Percentiles rank a stretch among this genome's conserved stretches.
phyloP scores from a whole-genome alignment of 805 yeast species.

The Saitoella complicata region DNA sequence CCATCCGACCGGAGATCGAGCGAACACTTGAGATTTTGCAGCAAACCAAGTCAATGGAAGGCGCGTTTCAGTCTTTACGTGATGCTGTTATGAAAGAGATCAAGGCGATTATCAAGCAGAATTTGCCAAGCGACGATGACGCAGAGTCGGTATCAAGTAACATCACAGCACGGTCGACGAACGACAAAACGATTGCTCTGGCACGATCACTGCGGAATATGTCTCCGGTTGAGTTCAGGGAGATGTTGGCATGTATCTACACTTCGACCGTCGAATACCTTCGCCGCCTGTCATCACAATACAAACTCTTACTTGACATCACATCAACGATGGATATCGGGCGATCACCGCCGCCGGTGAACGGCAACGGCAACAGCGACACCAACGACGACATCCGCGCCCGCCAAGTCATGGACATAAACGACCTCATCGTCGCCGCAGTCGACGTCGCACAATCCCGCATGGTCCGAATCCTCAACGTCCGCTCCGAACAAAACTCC shows the following conservation, averaged over 20 bases:
- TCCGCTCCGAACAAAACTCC: conserved; percentile 56
- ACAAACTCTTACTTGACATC: conserved; percentile 58
- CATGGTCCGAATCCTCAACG: conserved; percentile 59
- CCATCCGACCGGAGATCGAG: neutral
- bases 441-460: conserved; percentile 60
- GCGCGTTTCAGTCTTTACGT: conserved; percentile 49
- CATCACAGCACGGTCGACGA: conserved; percentile 13
- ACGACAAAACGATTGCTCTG: conserved; percentile 25
- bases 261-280: conserved; percentile 54
- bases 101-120: conserved; percentile 49
- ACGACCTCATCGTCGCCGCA: conserved; percentile 26
- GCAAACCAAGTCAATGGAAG: conserved; percentile 8
- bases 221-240: conserved; percentile 60
- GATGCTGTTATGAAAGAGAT: conserved; percentile 54
- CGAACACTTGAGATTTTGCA: neutral
- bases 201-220: conserved; percentile 41
- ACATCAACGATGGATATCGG: conserved; percentile 34
- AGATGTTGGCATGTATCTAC: conserved; percentile 45
- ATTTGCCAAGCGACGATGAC: conserved; percentile 38
- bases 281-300: conserved; percentile 59
- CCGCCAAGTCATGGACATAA: conserved; percentile 20
- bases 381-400: conserved; percentile 13
- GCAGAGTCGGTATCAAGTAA: conserved; percentile 16
- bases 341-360: conserved; percentile 14
- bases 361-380: conserved; percentile 14